Evolutionary conservation across 2,329 filamentous ascomycete genomes (phyloP).

Genomic region (Incumbomyces lentus): DNA sequence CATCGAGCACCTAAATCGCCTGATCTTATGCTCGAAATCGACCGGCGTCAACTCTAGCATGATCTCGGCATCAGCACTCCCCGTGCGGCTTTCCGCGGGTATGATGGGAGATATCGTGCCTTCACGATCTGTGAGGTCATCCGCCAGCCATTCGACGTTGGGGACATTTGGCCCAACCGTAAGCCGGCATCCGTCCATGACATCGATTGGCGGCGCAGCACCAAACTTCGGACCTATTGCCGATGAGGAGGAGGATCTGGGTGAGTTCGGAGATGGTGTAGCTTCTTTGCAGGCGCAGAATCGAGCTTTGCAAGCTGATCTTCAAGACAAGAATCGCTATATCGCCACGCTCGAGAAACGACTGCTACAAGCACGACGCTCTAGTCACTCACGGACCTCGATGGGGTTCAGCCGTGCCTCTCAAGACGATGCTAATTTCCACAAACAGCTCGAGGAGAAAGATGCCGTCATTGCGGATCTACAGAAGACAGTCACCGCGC

Average conservation of each 20-base stretch:
- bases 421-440: constrained; percentile 63
- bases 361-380: constrained; percentile 76
- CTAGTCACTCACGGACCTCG: constrained; percentile 80
- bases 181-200: constrained; percentile 57
- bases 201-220: constrained; percentile 43
- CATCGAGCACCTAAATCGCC: constrained; percentile 88
- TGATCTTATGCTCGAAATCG: constrained; percentile 93
- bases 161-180: constrained; percentile 39
- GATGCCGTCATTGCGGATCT: constrained; percentile 87
- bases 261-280: constrained; percentile 76
- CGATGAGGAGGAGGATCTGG: constrained; percentile 58
- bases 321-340: constrained; percentile 94
- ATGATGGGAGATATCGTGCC: constrained; percentile 25
- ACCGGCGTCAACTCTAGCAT: constrained; percentile 81
- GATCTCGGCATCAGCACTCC: constrained; percentile 56
- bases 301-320: constrained; percentile 81
- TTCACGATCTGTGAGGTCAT: constrained; percentile 54
- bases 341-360: constrained; percentile 89
- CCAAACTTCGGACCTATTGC: constrained; percentile 26
- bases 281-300: constrained; percentile 79
- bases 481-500: constrained; percentile 82
- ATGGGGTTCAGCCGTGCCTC: constrained; percentile 59
- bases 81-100: constrained; percentile 48
- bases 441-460: constrained; percentile 91
- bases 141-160: constrained; percentile 53